Percentiles rank a stretch among this genome's conserved stretches.
Evolutionary conservation across 2,329 filamentous ascomycete species (phyloP).

Genomic region (Apiospora saccharicola): DNA sequence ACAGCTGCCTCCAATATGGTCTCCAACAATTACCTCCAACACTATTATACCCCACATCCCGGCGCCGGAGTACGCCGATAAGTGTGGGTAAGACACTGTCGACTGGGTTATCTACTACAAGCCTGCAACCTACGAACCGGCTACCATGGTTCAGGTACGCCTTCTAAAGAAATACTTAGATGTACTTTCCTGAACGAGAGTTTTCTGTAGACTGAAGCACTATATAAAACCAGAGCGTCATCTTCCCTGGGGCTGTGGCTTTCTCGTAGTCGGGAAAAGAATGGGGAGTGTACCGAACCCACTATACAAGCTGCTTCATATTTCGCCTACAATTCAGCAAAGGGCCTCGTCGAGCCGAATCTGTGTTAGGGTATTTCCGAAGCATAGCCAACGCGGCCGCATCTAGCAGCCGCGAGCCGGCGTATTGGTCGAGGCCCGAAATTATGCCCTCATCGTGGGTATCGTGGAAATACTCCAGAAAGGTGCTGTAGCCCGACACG

Average conservation of each 20-base stretch:
- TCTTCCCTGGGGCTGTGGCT: neutral
- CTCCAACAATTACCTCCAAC: constrained; percentile 7
- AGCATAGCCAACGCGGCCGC: constrained; percentile 32
- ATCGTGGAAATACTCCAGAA: constrained; percentile 46
- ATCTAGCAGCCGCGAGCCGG: constrained; percentile 55
- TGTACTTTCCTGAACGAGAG: neutral
- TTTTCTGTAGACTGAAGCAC: neutral
- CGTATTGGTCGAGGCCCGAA: constrained; percentile 45
- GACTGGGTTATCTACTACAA: neutral
- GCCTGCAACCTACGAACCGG: neutral
- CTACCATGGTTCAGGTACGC: neutral
- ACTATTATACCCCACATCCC: constrained; percentile 2
- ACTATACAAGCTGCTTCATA: neutral
- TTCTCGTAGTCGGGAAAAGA: neutral
- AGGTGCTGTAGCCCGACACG: constrained; percentile 55
- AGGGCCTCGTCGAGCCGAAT: neutral
- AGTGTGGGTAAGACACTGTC: neutral
- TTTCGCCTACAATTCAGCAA: neutral
- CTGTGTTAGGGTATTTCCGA: neutral
- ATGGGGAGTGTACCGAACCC: neutral
- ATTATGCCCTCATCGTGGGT: constrained; percentile 44
- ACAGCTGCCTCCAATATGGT: neutral
- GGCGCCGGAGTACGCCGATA: constrained; percentile 11
- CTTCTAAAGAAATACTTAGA: neutral
- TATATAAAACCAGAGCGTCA: neutral